Evolutionary conservation across 768 basidiomycete genomes (phyloP).

Genomic region (Tricholoma furcatifolium): DNA sequence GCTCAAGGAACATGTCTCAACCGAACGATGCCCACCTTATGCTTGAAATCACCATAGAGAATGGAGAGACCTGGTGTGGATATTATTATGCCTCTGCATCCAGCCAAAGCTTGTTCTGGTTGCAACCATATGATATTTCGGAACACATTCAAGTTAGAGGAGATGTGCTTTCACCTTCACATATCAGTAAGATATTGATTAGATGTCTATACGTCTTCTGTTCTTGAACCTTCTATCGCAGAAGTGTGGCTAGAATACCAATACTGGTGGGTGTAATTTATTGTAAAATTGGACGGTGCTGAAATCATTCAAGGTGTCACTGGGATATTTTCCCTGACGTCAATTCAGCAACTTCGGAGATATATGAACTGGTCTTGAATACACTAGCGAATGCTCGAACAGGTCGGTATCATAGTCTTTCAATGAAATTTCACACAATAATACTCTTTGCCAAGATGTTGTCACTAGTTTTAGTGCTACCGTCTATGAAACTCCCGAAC

Average conservation of each 20-base stretch:
- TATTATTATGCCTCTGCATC: slow-evolving; percentile 1
- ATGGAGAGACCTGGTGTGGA: slow-evolving; percentile 1
- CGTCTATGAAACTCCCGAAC: neutral
- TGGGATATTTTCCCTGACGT: slow-evolving; percentile 13
- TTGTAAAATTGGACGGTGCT: neutral
- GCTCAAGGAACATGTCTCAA: neutral
- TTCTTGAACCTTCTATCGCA: neutral
- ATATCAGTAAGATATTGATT: neutral
- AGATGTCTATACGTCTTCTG: neutral
- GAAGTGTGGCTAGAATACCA: slow-evolving; percentile 9
- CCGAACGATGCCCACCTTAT: neutral
- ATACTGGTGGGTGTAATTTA: slow-evolving; percentile 8
- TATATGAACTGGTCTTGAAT: slow-evolving; percentile 8
- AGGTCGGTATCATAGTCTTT: neutral
- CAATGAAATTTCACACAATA: neutral
- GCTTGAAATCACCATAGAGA: neutral
- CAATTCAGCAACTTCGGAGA: neutral
- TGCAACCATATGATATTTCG: slow-evolving; percentile 4
- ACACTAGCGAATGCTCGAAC: slow-evolving; percentile 11
- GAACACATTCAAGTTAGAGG: neutral
- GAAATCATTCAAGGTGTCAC: slow-evolving; percentile 1
- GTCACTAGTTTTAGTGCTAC: neutral
- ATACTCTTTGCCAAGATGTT: neutral
- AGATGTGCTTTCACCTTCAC: neutral
- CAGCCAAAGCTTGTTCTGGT: slow-evolving; percentile 4